Conservation (phyloP, 2,329 filamentous ascomycete genomes). For the Drechslerella dactyloides region DNA sequence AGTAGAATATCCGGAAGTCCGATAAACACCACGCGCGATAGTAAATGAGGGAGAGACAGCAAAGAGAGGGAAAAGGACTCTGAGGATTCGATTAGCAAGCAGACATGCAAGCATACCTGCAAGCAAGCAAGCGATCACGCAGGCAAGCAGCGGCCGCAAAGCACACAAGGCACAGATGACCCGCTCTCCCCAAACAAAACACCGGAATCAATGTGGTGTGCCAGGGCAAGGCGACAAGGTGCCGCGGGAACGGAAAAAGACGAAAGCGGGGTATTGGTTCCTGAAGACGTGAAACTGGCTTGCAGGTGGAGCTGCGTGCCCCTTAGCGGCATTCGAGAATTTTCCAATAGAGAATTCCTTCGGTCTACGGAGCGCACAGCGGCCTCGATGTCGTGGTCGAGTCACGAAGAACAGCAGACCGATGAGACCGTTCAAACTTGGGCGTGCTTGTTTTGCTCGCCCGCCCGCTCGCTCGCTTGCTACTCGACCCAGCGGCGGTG, state of each 20-base stretch:
- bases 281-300: constrained; percentile 49
- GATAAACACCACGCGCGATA: constrained; percentile 30
- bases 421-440: constrained; percentile 39
- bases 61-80: constrained; percentile 42
- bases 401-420: constrained; percentile 9
- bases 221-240: constrained; percentile 48
- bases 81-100: background rate
- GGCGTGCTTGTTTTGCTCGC: constrained; percentile 3
- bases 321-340: constrained; percentile 50
- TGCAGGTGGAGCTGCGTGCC: constrained; percentile 38
- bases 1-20: constrained; percentile 41
- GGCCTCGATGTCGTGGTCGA: background rate
- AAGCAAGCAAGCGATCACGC: too few relatives aligned
- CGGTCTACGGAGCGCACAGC: background rate
- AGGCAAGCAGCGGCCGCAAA: background rate
- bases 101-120: too few relatives aligned
- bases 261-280: constrained; percentile 51
- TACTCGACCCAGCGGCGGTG: constrained; percentile 18
- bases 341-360: constrained; percentile 40
- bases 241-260: constrained; percentile 50
- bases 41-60: constrained; percentile 40
- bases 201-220: constrained; percentile 31
- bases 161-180: constrained; percentile 22
- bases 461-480: too few relatives aligned
- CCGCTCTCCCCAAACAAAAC: constrained; percentile 27